Evolutionary conservation across 495 filamentous ascomycete genomes (phyloP), one percentile per base, ranked within the genome.

Genomic region (Amphirosellinia nigrospora): DNA sequence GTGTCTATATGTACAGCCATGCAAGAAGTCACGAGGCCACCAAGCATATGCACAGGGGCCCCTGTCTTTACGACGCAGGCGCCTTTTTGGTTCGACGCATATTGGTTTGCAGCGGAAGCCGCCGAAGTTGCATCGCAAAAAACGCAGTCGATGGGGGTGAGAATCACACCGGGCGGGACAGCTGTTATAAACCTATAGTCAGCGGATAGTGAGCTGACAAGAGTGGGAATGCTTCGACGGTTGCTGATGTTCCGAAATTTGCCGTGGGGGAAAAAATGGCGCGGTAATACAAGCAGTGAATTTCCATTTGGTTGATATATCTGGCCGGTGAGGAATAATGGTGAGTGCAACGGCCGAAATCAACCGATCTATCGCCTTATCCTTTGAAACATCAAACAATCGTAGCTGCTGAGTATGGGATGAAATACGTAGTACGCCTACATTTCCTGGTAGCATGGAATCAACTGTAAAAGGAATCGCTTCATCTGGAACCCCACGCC

Each of bases 1-100:
- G 58, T 60, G 16, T 45, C 28, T 34, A 28, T 65, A n/a, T 16
- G 50, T 30, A 53, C 50, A 65, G 63, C 63, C 19, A 65, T 65
- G 63, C 48, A 61, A 34, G 23, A 69, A 45, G 67, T 69, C 67
- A 69, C 56, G 67, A 50, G 67, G 58, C 46, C 58, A 64, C 34
- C 67, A 48, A 8, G 26, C 55, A 59, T 26, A 55, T 61, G 55
- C 41, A 68, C 30, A 68, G 43, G 43, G 43, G 19, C 28, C 66
- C 55, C 46, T 53, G 63, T 53, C 45, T 11, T 38, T 60, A 43
- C 41, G 50, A 68, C 30, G 28, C 39, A 19, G 52, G 38, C 32
- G 53, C 43, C 48, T 68, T 36, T 10, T 48, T 3, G n/a, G 65
- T 16, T 34, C 39, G n/a, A 36, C 4, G 21, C 45, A 15, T 34